Conservation (phyloP, 331 rosid genomes). For the Malus hybrid region DNA sequence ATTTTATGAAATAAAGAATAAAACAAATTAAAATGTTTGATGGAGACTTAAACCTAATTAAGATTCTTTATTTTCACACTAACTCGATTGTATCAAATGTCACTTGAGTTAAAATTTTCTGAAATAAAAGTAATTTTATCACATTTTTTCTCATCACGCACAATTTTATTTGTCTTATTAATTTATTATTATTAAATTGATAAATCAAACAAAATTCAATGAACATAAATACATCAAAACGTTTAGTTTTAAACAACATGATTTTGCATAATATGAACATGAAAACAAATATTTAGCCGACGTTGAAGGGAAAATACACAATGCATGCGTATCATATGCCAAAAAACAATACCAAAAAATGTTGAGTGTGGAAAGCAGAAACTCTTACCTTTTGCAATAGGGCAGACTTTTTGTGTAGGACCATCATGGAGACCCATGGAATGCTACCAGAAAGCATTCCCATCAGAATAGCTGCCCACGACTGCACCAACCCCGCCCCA, state of each 20-base stretch:
- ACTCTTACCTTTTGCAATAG: slow-evolving; percentile 56
- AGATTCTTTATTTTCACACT: neutral
- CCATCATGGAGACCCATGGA: slow-evolving; percentile 95
- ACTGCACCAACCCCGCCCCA: slow-evolving; percentile 90
- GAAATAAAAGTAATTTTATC: too few relatives aligned
- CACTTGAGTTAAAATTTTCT: too few relatives aligned
- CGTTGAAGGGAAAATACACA: neutral
- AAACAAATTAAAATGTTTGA: neutral
- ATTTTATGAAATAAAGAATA: neutral
- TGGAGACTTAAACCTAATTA: neutral
- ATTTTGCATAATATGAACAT: neutral
- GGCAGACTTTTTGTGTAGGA: slow-evolving; percentile 65
- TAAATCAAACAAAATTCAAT: too few relatives aligned
- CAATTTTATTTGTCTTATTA: too few relatives aligned
- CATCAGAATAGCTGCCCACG: slow-evolving; percentile 96
- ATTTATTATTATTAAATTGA: too few relatives aligned
- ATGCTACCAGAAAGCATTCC: slow-evolving; percentile 67
- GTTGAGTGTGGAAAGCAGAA: too few relatives aligned
- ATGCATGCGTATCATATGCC: neutral
- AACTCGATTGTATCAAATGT: too few relatives aligned
- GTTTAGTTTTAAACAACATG: neutral
- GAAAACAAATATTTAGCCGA: too few relatives aligned
- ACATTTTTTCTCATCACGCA: too few relatives aligned
- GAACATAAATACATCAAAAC: neutral
- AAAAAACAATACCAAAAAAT: neutral